Conservation (phyloP, 768 basidiomycete species). For the Polyporus arcularius region DNA sequence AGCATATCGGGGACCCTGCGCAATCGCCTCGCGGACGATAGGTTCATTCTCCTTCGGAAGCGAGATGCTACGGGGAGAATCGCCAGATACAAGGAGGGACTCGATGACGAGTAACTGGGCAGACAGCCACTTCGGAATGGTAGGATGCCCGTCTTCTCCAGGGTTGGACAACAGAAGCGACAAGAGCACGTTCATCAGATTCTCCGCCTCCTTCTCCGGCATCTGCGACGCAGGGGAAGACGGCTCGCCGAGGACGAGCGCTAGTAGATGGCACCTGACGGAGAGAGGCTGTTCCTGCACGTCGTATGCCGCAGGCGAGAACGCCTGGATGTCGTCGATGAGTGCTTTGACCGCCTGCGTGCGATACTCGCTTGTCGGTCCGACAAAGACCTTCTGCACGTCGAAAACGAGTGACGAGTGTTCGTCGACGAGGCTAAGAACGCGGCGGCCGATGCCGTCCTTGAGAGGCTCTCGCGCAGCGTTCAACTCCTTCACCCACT, state of each 20-base stretch:
- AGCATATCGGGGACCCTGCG: slow-evolving; percentile 59
- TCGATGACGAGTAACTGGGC: slow-evolving; percentile 85
- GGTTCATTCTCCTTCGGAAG: slow-evolving; percentile 74
- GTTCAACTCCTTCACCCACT: slow-evolving; percentile 68
- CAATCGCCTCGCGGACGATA: slow-evolving; percentile 50
- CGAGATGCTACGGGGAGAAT: slow-evolving; percentile 65
- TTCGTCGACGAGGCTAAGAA: slow-evolving; percentile 81
- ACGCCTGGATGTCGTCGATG: slow-evolving; percentile 73
- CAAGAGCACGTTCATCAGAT: slow-evolving; percentile 68
- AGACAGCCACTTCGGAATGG: slow-evolving; percentile 83
- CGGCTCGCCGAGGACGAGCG: slow-evolving; percentile 77
- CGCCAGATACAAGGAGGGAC: slow-evolving; percentile 73
- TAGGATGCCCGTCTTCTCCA: slow-evolving; percentile 52
- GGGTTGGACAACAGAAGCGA: slow-evolving; percentile 64
- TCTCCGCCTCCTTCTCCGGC: slow-evolving; percentile 48
- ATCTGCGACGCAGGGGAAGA: slow-evolving; percentile 53
- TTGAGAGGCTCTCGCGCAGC: slow-evolving; percentile 66
- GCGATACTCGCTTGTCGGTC: slow-evolving; percentile 57
- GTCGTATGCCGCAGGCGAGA: slow-evolving; percentile 65
- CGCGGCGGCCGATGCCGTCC: slow-evolving; percentile 62
- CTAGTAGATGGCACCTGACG: slow-evolving; percentile 83
- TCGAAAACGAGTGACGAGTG: slow-evolving; percentile 90
- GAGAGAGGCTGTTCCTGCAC: slow-evolving; percentile 75
- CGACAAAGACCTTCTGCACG: slow-evolving; percentile 79
- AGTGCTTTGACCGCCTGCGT: slow-evolving; percentile 69